Base-by-base conservation (phyloP, 176 grass and related monocot genomes). In the Miscanthus lutarioriparius region DNA sequence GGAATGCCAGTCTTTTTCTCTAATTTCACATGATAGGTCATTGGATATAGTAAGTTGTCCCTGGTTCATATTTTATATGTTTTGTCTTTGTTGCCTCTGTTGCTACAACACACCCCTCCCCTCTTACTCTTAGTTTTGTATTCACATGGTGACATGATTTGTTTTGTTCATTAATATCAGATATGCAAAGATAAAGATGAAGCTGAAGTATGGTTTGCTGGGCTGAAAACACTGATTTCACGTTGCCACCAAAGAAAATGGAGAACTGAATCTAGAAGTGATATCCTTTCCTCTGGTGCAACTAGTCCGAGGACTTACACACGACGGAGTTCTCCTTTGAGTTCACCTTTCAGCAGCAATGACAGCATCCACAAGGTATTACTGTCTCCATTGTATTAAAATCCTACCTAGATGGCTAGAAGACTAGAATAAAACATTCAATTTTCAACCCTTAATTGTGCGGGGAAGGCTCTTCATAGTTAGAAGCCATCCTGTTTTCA, bases 181-280 rank as follows among this genome's bases (percentile, higher is more conserved):
- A 96, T 96, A 79, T 98, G 96, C 79, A 98, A 98, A 86, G 96
- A 98, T 83, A 98, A 98, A 89, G 96, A 96, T 87, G 96, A 98
- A 91, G 96, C 96, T 22, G 96, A 98, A 88, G 93, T 98, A 61
- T 98, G 96, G 96, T 98, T 98, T 87, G 96, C 96, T 87, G 96
- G 96, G 79, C 75, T 98, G 30, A 98, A 95, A 92, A 96, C 91
- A 30, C 74, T 98, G 83, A 91, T 98, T 82, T 98, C 96, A 70
- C 93, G 88, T 47, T 91, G 88, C 65, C 86, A 90, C 85, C 87
- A 91, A 64, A 87, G 86, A 77, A 98, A 90, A 82, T 95, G 91
- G 93, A 91, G 91, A 87, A 89, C 93, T 9, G 96, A 92, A 84
- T 91, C 91, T n/a, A 83, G 93, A 90, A 98, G 93, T 74, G 93